Evolutionary conservation across 306 rosid genomes (phyloP).

Genomic region (Gastrolobium bilobum): DNA sequence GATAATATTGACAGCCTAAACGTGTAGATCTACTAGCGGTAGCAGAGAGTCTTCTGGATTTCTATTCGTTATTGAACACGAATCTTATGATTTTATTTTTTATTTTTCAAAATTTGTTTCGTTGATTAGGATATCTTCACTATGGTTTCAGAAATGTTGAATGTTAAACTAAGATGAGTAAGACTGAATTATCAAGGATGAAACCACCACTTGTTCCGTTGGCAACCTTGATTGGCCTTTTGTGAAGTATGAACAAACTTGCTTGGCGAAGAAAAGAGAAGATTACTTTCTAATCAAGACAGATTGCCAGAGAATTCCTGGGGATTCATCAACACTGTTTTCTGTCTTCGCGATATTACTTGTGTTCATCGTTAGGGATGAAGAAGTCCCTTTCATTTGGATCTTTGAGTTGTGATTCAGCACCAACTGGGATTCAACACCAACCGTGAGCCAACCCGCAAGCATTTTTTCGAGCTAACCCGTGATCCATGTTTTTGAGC

Average conservation of each 20-base stretch:
- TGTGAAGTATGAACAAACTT: slow-evolving; percentile 89
- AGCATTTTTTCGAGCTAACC: too few relatives aligned
- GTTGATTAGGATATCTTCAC: slow-evolving; percentile 34
- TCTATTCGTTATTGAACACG: not conserved
- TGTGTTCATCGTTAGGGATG: too few relatives aligned
- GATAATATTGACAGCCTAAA: not conserved
- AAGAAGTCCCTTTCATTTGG: too few relatives aligned
- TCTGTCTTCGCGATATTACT: slow-evolving; percentile 83
- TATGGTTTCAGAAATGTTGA: slow-evolving; percentile 42
- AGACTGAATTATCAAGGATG: slow-evolving; percentile 68
- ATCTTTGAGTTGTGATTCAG: too few relatives aligned
- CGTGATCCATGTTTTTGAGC: too few relatives aligned
- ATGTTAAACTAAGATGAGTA: slow-evolving; percentile 70
- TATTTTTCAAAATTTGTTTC: slow-evolving; percentile 8
- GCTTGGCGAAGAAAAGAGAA: slow-evolving; percentile 95
- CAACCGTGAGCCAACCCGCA: too few relatives aligned
- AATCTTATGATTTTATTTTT: not conserved
- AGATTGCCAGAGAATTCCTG: slow-evolving; percentile 76
- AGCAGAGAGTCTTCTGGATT: slow-evolving; percentile 13
- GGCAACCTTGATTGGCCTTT: slow-evolving; percentile 90
- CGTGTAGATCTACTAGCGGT: slow-evolving; percentile 44
- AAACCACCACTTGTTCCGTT: slow-evolving; percentile 76
- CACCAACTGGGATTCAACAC: too few relatives aligned
- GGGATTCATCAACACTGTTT: slow-evolving; percentile 75
- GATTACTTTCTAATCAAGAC: slow-evolving; percentile 83